These are phyloP conservation scores for Tuber magnatum DNA, from an alignment of 495 filamentous ascomycete genomes.

Conservation along the genomic window DNA sequence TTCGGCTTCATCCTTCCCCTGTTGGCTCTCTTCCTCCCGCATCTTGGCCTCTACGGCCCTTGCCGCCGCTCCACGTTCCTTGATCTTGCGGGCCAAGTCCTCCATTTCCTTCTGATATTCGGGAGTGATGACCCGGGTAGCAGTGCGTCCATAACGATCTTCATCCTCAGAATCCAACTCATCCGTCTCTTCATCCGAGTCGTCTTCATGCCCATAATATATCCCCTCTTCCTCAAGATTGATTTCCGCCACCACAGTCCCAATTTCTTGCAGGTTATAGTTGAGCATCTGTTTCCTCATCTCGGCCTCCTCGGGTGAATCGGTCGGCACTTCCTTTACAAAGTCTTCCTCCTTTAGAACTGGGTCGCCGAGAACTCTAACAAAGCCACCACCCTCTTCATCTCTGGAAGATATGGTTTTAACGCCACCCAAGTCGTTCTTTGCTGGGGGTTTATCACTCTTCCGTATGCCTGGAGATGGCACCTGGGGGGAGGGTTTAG, in stretches of 20 bases:
- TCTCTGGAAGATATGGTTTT: slow-evolving; percentile 20
- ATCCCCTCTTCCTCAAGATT: slow-evolving; percentile 66
- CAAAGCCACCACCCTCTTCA: slow-evolving; percentile 33
- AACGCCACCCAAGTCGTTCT: not conserved
- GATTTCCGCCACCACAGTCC: slow-evolving; percentile 86
- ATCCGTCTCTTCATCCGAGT: slow-evolving; percentile 51
- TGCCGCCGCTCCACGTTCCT: slow-evolving; percentile 24
- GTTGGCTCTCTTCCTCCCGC: slow-evolving; percentile 23
- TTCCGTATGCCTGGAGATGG: not conserved
- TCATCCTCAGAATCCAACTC: slow-evolving; percentile 53
- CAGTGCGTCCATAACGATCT: slow-evolving; percentile 62
- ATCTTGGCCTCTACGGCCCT: not conserved
- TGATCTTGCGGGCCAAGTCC: slow-evolving; percentile 62
- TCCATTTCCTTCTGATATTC: slow-evolving; percentile 74
- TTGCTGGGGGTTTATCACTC: slow-evolving; percentile 8
- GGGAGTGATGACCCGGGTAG: slow-evolving; percentile 54
- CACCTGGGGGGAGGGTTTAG: slow-evolving; percentile 17
- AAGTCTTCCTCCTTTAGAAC: slow-evolving; percentile 22
- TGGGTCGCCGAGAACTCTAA: slow-evolving; percentile 31
- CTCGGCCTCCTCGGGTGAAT: slow-evolving; percentile 70
- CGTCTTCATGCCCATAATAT: slow-evolving; percentile 52
- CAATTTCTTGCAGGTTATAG: slow-evolving; percentile 76
- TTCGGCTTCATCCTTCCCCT: slow-evolving; percentile 21
- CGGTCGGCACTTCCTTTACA: slow-evolving; percentile 47
- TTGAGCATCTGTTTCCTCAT: slow-evolving; percentile 85